A percentile compares a stretch with the other conserved stretches of the same genome.
phyloP scores from a whole-genome alignment of 192 early-diverging fungal genomes.

The Cetraspora pellucida region DNA sequence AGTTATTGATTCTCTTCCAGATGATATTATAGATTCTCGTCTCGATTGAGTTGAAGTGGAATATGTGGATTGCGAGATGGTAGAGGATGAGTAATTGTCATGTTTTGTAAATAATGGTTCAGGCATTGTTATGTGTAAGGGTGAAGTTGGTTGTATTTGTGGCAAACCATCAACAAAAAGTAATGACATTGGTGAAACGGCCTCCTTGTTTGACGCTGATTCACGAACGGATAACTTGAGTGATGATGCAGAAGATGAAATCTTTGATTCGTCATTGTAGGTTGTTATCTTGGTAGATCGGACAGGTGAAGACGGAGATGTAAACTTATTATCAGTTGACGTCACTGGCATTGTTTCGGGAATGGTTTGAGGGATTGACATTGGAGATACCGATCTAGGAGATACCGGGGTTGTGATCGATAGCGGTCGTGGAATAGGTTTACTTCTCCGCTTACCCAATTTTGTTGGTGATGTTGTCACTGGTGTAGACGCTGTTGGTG shows the following conservation, averaged over 20 bases:
- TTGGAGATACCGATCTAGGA: too few species aligned
- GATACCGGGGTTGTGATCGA: too few species aligned
- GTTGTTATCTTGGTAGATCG: too few species aligned
- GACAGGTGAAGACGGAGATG: too few species aligned
- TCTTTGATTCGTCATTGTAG: too few species aligned
- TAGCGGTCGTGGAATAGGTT: too few species aligned
- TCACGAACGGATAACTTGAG: not conserved
- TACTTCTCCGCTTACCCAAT: too few species aligned
- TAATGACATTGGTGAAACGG: not conserved
- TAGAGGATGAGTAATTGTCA: not conserved
- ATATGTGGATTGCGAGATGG: not conserved
- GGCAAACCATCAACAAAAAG: not conserved
- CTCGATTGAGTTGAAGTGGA: not conserved
- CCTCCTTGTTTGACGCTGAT: not conserved
- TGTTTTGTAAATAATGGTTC: not conserved
- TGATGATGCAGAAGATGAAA: too few species aligned
- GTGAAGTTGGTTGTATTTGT: not conserved
- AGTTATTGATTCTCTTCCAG: too few species aligned
- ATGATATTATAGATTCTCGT: not conserved
- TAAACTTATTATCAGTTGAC: too few species aligned
- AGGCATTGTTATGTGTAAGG: not conserved
- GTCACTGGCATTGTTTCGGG: too few species aligned
- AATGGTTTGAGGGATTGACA: too few species aligned
- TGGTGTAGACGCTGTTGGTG: not conserved
- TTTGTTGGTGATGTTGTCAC: not conserved